Percentiles rank a stretch among this genome's conserved stretches.
Conservation (phyloP, 228 moss, liverwort and hornwort genomes). For the Sphagnum magellanicum region DNA sequence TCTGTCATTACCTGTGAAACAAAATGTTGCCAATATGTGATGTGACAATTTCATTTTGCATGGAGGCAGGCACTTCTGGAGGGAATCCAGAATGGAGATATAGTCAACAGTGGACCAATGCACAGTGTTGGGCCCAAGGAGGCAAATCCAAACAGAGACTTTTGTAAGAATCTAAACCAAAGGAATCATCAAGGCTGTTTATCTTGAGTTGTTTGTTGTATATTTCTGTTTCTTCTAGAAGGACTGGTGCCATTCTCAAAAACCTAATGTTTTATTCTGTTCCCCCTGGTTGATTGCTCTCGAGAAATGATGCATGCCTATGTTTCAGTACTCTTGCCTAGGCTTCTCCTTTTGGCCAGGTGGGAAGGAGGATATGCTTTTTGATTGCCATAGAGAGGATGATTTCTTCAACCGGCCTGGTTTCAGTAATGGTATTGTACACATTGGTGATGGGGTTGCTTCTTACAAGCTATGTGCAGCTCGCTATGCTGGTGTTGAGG, state of each 20-base stretch:
- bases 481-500: conserved; percentile 91
- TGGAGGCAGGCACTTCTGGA: conserved; percentile 67
- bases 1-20: too few relatives aligned
- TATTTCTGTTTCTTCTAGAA: background rate
- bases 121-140: conserved; percentile 54
- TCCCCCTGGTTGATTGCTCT: too few relatives aligned
- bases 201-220: conserved; percentile 2
- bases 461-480: conserved; percentile 91
- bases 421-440: conserved; percentile 50
- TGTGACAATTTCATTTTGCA: too few relatives aligned
- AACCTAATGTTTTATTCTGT: background rate
- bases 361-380: conserved; percentile 72
- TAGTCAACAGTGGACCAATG: conserved; percentile 90
- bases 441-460: conserved; percentile 75
- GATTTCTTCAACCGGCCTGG: conserved; percentile 93
- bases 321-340: background rate
- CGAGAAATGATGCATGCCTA: background rate
- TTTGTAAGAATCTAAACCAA: conserved; percentile 62
- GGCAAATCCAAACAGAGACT: conserved; percentile 37
- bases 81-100: conserved; percentile 89
- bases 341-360: conserved; percentile 20
- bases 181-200: conserved; percentile 85
- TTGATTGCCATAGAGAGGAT: conserved; percentile 84
- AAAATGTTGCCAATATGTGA: too few relatives aligned
- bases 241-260: too few relatives aligned